These are phyloP conservation scores for Colletotrichum sp. DNA, from an alignment of 2,329 filamentous ascomycete genomes.

Conservation along the genomic window DNA sequence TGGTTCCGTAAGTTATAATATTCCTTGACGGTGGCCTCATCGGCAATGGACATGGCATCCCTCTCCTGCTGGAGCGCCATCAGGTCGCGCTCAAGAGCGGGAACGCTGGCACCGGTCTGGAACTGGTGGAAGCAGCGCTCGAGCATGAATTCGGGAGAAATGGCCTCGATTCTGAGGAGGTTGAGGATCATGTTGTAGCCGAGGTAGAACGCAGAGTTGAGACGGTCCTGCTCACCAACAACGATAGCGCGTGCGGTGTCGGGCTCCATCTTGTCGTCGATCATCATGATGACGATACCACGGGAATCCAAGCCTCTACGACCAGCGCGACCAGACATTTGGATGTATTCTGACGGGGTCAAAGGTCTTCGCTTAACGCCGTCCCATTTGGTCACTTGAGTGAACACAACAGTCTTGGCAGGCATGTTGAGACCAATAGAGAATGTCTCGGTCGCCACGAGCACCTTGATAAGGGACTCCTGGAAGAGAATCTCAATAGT, in stretches of 20 bases:
- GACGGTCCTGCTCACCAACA: conserved; percentile 92
- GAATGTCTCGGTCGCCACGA: conserved; percentile 98
- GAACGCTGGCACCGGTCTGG: conserved; percentile 90
- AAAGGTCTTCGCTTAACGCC: conserved; percentile 81
- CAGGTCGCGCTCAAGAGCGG: conserved; percentile 82
- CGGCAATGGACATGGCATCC: conserved; percentile 76
- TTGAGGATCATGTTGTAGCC: conserved; percentile 99
- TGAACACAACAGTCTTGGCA: conserved; percentile 99
- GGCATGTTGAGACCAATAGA: conserved; percentile 99
- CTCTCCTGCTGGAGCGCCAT: conserved; percentile 78
- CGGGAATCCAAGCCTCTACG: conserved; percentile 96
- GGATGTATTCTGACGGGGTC: conserved; percentile 94
- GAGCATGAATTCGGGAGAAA: conserved; percentile 98
- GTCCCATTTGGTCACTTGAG: conserved; percentile 94
- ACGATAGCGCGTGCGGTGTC: conserved; percentile 94
- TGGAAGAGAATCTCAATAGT: conserved; percentile 99
- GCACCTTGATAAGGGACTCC: conserved; percentile 94
- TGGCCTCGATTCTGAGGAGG: conserved; percentile 95
- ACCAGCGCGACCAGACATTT: conserved; percentile 97
- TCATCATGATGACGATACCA: conserved; percentile 99
- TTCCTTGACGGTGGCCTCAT: conserved; percentile 88
- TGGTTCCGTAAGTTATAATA: conserved; percentile 92
- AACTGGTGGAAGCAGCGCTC: conserved; percentile 98
- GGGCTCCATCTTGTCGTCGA: conserved; percentile 95
- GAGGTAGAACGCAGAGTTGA: conserved; percentile 97